These are phyloP conservation scores for Coprinopsis strossmayeri DNA, from an alignment of 768 basidiomycete species.

Conservation along the genomic window DNA sequence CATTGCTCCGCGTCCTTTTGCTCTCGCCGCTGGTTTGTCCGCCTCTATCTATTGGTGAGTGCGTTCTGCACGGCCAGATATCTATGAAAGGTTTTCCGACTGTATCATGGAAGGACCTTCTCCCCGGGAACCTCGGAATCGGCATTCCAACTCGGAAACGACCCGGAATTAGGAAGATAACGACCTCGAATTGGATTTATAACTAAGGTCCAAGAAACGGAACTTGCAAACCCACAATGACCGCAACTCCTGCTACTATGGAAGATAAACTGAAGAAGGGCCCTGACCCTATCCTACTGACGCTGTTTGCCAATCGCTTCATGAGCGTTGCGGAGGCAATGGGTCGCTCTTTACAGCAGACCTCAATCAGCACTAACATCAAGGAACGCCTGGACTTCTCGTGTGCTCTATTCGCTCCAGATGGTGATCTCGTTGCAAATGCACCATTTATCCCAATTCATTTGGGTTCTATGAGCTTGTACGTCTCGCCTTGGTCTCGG, in stretches of 20 bases:
- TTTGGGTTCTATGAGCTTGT: conserved; percentile 89
- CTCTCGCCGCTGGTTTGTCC: too few species aligned
- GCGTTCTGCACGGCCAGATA: neutral
- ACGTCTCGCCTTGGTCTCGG: conserved; percentile 24
- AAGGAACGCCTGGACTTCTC: conserved; percentile 94
- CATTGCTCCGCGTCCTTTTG: too few species aligned
- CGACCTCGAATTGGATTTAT: too few species aligned
- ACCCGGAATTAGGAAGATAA: too few species aligned
- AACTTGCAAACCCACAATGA: too few species aligned
- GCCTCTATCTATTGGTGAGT: too few species aligned
- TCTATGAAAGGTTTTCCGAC: neutral
- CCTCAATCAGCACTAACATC: conserved; percentile 91
- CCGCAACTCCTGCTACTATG: too few species aligned
- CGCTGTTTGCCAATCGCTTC: conserved; percentile 92
- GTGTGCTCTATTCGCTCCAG: conserved; percentile 92
- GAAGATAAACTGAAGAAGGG: conserved; percentile 28
- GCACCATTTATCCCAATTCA: conserved; percentile 89
- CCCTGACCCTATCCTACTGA: conserved; percentile 82
- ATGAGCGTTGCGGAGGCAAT: conserved; percentile 98
- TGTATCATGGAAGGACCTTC: neutral
- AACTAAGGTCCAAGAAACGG: too few species aligned
- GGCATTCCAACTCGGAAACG: too few species aligned
- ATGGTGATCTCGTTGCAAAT: conserved; percentile 91
- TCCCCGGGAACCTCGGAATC: neutral
- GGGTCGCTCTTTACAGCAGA: conserved; percentile 87